phyloP scores from a whole-genome alignment of 805 yeast species.

The Candida pseudoglaebosa region DNA sequence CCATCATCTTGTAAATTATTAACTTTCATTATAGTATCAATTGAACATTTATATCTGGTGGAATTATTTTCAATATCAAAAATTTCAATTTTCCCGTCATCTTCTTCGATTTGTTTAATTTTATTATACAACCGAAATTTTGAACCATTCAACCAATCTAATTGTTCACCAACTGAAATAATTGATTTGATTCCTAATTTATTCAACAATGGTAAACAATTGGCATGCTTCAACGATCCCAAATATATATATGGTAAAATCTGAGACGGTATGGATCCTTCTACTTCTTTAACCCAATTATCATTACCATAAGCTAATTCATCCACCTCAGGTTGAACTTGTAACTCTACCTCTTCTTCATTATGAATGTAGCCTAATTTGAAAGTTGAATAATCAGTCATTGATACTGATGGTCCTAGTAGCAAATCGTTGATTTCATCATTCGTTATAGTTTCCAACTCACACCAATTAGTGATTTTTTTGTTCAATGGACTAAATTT shows the following conservation, averaged over 20 bases:
- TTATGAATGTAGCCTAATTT: conserved; percentile 27
- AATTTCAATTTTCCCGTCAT: conserved; percentile 30
- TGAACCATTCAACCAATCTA: conserved; percentile 54
- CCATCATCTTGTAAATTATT: conserved; percentile 88
- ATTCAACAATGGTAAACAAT: conserved; percentile 56
- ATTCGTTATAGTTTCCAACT: conserved; percentile 24
- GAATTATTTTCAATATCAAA: conserved; percentile 10
- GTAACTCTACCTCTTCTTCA: conserved; percentile 11
- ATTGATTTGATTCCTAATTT: conserved; percentile 68
- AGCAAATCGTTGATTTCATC: conserved; percentile 33
- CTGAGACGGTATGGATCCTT: conserved; percentile 79
- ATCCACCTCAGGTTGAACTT: conserved; percentile 9
- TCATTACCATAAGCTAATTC: conserved; percentile 5
- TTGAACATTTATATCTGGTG: conserved; percentile 13
- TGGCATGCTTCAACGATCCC: conserved; percentile 83
- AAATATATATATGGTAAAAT: conserved; percentile 79
- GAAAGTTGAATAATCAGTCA: conserved; percentile 6
- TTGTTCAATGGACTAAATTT: conserved; percentile 39
- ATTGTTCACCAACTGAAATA: conserved; percentile 80
- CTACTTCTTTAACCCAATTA: conserved; percentile 38
- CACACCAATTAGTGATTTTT: conserved; percentile 23
- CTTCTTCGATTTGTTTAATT: conserved; percentile 18
- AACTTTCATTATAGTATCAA: conserved; percentile 55
- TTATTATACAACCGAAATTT: conserved; percentile 24
- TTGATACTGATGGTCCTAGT: conserved; percentile 15